Evolutionary conservation across 805 yeast genomes (phyloP), one percentile per base, ranked within the genome.

Genomic region (Wickerhamomyces hampshirensis): DNA sequence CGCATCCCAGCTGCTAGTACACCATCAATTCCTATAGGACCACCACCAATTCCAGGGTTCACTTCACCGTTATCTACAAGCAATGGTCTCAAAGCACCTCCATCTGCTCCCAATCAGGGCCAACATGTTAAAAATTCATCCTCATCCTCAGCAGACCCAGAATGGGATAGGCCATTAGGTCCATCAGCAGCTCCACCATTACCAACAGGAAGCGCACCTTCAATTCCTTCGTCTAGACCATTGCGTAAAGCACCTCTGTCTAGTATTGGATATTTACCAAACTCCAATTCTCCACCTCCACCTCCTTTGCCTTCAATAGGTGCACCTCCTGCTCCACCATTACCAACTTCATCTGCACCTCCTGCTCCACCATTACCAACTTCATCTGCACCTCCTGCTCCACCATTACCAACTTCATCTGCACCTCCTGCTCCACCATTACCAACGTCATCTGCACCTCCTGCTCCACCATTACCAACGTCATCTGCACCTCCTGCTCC

Each of bases 161-260:
- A n/a, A n/a, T n/a, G n/a, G n/a, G n/a, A 17, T 12, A 18, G 16
- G 41, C 21, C 53, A 48, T 7, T 36, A 43, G 17, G 51, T 5
- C 43, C 65, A 4, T 50, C 66, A 8, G 40, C 59, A 6, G 42
- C 65, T 5, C 55, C 68, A 5, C 48, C 63, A 6, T 44, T 56
- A 6, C 45, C 55, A 29, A 23, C 46, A 14, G 43, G 48, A 33
- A 38, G 51, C 11, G 46, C 60, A 10, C 58, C 65, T 4, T 51
- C 57, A 5, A 48, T 58, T 13, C 55, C 56, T 15, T 41, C 55
- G 6, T 38, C 54, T 21, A 31, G 42, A 17, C 47, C 56, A 6
- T 46, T 58, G 9, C 34, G 50, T 9, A 34, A 48, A 15, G 40
- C 51, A 6, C 31, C 48, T 40, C 7, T 28, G 3, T n/a, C 35